Base-by-base conservation (phyloP, 805 yeast genomes). In the Cyberlindnera samutprakarnensis region DNA sequence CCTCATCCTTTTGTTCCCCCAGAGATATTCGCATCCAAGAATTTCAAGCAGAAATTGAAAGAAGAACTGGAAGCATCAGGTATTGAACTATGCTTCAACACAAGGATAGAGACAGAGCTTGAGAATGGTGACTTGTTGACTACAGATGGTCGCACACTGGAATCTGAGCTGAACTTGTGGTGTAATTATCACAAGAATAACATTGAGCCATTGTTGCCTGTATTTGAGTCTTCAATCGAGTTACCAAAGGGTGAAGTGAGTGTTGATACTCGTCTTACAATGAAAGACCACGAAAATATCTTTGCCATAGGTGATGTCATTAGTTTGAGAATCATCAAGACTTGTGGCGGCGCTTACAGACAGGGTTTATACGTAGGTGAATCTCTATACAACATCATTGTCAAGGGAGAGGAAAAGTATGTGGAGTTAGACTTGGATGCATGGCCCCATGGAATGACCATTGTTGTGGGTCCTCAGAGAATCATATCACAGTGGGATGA, bases 1-100 rank as follows among this genome's bases (percentile, higher is more conserved):
- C 70, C 71, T 6, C 66, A 66, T 40, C 46, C 49, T 1, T 33
- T 36, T 13, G 50, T 64, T n/a, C 70, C 70, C 3, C 66, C 66
- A 1, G 68, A 63, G 38, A 48, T 53, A 3, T 38, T 29, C 33
- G 41, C 54, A 5, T 31, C 54, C 6, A 37, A 38, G 7, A 42
- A 38, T 21, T 46, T 51, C 33, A 50, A 44, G 23, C 22, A 30
- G 14, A 23, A 26, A n/a, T 16, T 49, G 25, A 27, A 30, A 10
- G 23, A 35, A 9, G 33, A 37, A 15, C 22, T 54, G 3, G 27
- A 22, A 8, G 41, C 44, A n/a, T 25, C 37, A 9, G 57, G 55
- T 7, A 41, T 54, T 11, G 47, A 49, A 12, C 32, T 53, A 23
- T 26, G 31, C 27, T 47, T 62, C n/a, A 54, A 53, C 13, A 53